A percentile compares a stretch with the other conserved stretches of the same genome.
Evolutionary conservation across 2,329 filamentous ascomycete genomes (phyloP).

Genomic region (Sclerotiophoma versabilis): DNA sequence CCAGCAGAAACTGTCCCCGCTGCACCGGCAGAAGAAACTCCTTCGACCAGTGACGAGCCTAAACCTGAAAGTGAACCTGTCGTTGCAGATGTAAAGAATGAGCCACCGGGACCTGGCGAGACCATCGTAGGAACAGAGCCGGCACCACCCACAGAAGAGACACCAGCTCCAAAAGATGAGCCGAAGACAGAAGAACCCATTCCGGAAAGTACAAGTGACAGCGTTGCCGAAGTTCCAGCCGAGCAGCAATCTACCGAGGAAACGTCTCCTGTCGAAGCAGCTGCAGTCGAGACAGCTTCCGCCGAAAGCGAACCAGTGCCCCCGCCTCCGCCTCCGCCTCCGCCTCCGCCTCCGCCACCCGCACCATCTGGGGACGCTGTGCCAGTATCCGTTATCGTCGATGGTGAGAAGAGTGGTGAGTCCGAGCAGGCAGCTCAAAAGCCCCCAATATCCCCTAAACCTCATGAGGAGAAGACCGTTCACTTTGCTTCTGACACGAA

Average conservation of each 20-base stretch:
- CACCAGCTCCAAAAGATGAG: slow-evolving; percentile 14
- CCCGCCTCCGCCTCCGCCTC: slow-evolving; percentile 1
- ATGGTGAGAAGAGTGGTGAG: slow-evolving; percentile 47
- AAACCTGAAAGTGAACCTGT: slow-evolving; percentile 21
- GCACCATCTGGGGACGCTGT: slow-evolving; percentile 5
- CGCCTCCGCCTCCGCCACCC: slow-evolving; percentile 23
- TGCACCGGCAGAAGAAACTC: slow-evolving; percentile 6
- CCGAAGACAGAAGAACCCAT: slow-evolving; percentile 6
- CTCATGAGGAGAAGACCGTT: slow-evolving; percentile 39
- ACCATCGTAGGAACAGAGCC: slow-evolving; percentile 7
- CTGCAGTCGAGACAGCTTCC: not conserved
- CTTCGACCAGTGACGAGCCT: slow-evolving; percentile 15
- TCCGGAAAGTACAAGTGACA: not conserved
- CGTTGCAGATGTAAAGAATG: slow-evolving; percentile 35
- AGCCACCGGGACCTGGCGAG: slow-evolving; percentile 27
- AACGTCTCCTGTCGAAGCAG: not conserved
- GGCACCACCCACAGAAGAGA: slow-evolving; percentile 15
- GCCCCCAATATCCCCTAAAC: slow-evolving; percentile 40
- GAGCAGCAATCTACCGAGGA: slow-evolving; percentile 8
- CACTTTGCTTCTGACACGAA: slow-evolving; percentile 50
- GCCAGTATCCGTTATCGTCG: slow-evolving; percentile 24
- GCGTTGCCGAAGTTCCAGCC: not conserved
- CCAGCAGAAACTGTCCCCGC: slow-evolving; percentile 14
- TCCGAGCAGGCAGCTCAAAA: slow-evolving; percentile 45
- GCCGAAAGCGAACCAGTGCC: slow-evolving; percentile 17